A percentile compares a stretch with the other conserved stretches of the same genome.
Evolutionary conservation across 208 protist genomes (phyloP).

Genomic region (Crithidia brevicula): DNA sequence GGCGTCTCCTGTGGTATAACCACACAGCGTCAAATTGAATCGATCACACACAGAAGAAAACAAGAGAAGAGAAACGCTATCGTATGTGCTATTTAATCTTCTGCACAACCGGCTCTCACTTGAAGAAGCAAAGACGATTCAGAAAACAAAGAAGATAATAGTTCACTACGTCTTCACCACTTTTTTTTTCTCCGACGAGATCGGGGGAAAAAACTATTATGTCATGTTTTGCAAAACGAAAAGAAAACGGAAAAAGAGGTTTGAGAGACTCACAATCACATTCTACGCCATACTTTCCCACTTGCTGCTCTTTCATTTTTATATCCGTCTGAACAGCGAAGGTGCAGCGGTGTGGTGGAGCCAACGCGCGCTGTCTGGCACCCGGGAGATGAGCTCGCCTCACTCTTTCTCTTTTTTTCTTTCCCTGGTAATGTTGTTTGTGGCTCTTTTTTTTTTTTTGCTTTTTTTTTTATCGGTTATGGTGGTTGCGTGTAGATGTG

Average conservation of each 20-base stretch:
- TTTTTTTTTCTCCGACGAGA: no score
- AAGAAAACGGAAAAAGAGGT: not conserved
- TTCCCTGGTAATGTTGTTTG: slow-evolving; percentile 2
- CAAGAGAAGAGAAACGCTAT: no score
- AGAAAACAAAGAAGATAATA: no score
- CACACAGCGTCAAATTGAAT: no score
- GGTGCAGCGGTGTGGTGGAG: not conserved
- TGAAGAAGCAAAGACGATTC: no score
- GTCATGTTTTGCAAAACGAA: not conserved
- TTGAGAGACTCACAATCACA: not conserved
- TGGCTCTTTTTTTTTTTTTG: slow-evolving; percentile 8
- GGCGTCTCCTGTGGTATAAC: no score
- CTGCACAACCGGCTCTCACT: no score
- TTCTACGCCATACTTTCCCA: not conserved
- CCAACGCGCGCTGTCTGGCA: not conserved
- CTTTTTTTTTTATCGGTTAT: not conserved
- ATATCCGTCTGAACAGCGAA: slow-evolving; percentile 1
- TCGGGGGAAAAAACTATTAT: no score
- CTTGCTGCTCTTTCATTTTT: slow-evolving; percentile 9
- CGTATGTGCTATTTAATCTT: no score
- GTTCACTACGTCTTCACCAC: no score
- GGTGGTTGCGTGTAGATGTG: not conserved
- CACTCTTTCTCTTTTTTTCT: slow-evolving; percentile 2
- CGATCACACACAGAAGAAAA: no score
- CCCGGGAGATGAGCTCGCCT: not conserved